Base-by-base conservation (phyloP, 2,329 filamentous ascomycete species). In the Cercospora sp. region DNA sequence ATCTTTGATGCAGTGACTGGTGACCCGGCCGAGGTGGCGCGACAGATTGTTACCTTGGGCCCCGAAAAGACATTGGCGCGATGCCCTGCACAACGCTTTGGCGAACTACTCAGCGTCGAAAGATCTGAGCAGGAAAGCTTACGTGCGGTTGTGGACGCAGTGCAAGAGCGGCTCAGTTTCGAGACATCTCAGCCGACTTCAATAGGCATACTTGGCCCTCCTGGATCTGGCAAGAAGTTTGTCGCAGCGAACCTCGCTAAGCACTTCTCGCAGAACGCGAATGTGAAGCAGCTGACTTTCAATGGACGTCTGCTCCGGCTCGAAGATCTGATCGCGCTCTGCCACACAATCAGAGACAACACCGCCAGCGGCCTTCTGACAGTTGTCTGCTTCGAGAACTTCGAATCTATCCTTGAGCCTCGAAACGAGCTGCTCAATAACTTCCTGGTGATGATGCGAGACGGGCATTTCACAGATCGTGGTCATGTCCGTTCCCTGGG, bases 171-270 rank as follows among this genome's bases (percentile, higher is more conserved):
- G 1, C 63, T 78, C 7, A 59, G 66, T 51, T 69, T 75, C 4
- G 59, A 69, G 20, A 72, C 57, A 4, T 59, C 68, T 9, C 64
- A 70, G 26, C 76, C 76, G 3, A 78, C 76, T 3, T 78, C 75
- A 9, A 75, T 78, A 26, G 76, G 76, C 7, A 70, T 78, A 7
- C 53, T 75, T 8, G 76, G 76, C 1, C 72, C 74, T 3, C 67
- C 74, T 3, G 76, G 76, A 30, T 74, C 75, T 9, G 76, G 76
- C 16, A 78, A 78, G 71, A 78, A 77, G 59, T 78, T 75, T 60
- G 72, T 74, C n/a, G 73, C 76, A 13, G 64, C 72, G 1, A 78
- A 76, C 57, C 66, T 78, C 5, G 74, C 74, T 5, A 68, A 72
- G 13, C 72, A 78, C 58, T 72, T 73, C 60, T 57, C 70, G 28